phyloP scores from a whole-genome alignment of 1,284 basidiomycete species.

The Ustilago vetiveriae region DNA sequence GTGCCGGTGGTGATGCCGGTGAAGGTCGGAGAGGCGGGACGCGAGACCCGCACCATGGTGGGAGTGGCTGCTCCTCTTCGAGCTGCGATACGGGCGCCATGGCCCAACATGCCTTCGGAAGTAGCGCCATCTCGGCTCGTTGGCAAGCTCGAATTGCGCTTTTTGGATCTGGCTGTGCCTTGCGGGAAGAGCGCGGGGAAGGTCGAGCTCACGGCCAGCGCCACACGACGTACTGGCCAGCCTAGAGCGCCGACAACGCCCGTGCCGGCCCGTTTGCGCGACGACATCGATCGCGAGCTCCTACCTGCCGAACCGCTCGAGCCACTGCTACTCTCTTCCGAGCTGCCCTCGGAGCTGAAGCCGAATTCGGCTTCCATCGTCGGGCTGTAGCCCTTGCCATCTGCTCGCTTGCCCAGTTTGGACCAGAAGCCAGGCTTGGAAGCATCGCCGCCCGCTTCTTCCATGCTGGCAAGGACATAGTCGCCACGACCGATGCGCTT shows the following conservation, averaged over 20 bases:
- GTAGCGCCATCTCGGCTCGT: constrained; percentile 9
- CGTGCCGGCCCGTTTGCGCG: constrained; percentile 18
- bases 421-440: constrained; percentile 40
- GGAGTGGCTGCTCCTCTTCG: constrained; percentile 31
- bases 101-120: constrained; percentile 10
- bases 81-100: constrained; percentile 30
- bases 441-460: constrained; percentile 45
- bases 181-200: constrained; percentile 35
- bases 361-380: constrained; percentile 45
- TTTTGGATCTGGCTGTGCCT: constrained; percentile 23
- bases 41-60: constrained; percentile 31
- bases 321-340: constrained; percentile 45
- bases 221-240: constrained; percentile 39
- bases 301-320: constrained; percentile 20
- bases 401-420: constrained; percentile 37
- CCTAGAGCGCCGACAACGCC: constrained; percentile 23
- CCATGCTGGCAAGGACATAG: constrained; percentile 61
- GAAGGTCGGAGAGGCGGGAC: constrained; percentile 43
- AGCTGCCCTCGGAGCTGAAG: constrained; percentile 48
- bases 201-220: constrained; percentile 20
- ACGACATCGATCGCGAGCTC: constrained; percentile 10
- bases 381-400: constrained; percentile 37
- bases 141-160: constrained; percentile 40
- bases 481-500: constrained; percentile 49
- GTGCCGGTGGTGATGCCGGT: constrained; percentile 27